Evolutionary conservation across 495 filamentous ascomycete species (phyloP).

Genomic region (Neurospora sp.): DNA sequence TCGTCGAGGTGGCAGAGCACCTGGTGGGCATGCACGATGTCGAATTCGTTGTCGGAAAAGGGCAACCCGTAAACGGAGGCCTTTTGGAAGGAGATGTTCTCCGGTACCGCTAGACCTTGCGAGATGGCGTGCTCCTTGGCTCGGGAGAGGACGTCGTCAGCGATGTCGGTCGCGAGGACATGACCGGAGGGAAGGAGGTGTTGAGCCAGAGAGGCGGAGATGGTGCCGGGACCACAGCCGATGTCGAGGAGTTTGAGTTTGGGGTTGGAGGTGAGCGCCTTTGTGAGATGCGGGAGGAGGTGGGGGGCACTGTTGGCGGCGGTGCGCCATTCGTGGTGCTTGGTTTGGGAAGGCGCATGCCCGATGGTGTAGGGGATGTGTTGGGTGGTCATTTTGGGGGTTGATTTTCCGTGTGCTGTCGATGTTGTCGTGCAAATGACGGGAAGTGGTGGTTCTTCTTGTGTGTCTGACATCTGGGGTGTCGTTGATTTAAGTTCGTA

Average conservation of each 20-base stretch:
- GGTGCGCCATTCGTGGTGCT: slow-evolving; percentile 23
- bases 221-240: slow-evolving; percentile 29
- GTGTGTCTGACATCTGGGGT: background rate
- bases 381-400: background rate
- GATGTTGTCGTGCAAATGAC: background rate
- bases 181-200: slow-evolving; percentile 21
- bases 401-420: background rate
- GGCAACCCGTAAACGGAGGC: slow-evolving; percentile 28
- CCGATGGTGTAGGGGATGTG: background rate
- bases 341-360: slow-evolving; percentile 14
- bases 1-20: slow-evolving; percentile 29
- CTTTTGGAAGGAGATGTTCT: slow-evolving; percentile 29
- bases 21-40: slow-evolving; percentile 31
- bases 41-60: slow-evolving; percentile 31
- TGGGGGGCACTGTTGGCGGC: slow-evolving; percentile 25
- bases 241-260: slow-evolving; percentile 27
- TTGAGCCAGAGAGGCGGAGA: slow-evolving; percentile 27
- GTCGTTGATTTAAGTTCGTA: background rate
- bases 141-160: slow-evolving; percentile 23
- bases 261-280: slow-evolving; percentile 12
- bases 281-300: slow-evolving; percentile 25
- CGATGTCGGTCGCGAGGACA: slow-evolving; percentile 33
- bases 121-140: slow-evolving; percentile 18
- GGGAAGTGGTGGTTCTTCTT: background rate
- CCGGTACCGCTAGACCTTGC: slow-evolving; percentile 11